Evolutionary conservation across 2,329 filamentous ascomycete genomes (phyloP).

Genomic region (Tolypocladium tropicale): DNA sequence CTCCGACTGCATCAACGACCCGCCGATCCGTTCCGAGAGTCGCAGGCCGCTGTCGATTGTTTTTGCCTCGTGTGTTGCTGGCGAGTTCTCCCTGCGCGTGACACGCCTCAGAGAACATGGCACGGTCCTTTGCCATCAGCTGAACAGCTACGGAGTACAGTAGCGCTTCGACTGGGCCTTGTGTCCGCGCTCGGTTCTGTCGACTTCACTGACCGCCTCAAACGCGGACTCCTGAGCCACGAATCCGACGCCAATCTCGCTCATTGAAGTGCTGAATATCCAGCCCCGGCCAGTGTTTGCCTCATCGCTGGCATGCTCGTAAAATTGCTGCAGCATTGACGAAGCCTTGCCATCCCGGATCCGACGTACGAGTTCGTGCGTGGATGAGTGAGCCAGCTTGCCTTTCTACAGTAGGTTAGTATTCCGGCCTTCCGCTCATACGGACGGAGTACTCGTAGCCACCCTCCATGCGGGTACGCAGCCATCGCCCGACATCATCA

Average conservation of each 20-base stretch:
- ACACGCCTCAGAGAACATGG: not conserved
- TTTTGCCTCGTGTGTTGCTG: not conserved
- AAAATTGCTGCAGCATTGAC: not conserved
- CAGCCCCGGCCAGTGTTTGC: not conserved
- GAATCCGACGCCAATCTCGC: no score
- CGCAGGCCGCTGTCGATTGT: not conserved
- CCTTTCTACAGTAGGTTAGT: not conserved
- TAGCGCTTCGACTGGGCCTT: not conserved
- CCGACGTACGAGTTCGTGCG: not conserved
- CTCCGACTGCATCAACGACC: not conserved
- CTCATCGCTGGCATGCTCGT: no score
- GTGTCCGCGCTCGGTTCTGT: no score
- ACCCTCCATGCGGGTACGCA: not conserved
- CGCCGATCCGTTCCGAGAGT: not conserved
- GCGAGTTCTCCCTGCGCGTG: not conserved
- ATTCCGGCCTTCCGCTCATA: not conserved
- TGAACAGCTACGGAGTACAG: not conserved
- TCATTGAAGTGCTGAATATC: not conserved
- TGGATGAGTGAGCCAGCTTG: not conserved
- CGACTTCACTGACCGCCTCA: no score
- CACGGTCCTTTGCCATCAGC: not conserved
- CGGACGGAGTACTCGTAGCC: no score
- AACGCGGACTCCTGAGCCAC: no score
- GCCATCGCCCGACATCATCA: not conserved
- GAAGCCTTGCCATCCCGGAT: not conserved